Evolutionary conservation across 192 early-diverging fungal genomes (phyloP), one percentile per base, ranked within the genome.

Genomic region (Linnemannia exigua): DNA sequence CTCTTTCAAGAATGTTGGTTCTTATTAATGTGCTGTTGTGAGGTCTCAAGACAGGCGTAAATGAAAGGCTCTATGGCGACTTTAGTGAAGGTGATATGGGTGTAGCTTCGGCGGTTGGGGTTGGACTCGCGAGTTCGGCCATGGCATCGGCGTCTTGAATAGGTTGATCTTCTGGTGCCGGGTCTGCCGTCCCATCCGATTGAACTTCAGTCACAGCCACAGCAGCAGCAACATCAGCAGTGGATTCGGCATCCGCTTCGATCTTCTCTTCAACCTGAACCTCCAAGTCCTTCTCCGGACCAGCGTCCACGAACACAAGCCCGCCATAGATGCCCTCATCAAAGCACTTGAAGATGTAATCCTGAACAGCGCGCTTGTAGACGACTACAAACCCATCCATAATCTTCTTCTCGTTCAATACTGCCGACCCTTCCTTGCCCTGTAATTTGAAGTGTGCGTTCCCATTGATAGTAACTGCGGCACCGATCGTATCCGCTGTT

Each of bases 261-360:
- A n/a, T 46, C 11, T 46, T 15, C 25, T 81, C 69, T 12, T 63
- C 51, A 20, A 11, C 5, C 15, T 58, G 25, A 19, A 1, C 70
- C 2, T n/a, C 61, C 44, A 50, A 38, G 16, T 83, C 72, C 25
- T 36, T 52, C 14, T 85, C 74, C n/a, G 54, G 38, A 3, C 44
- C 52, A 36, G 46, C 36, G 58, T 78, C 71, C 4, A 79, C 69
- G 46, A 58, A 66, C 25, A 80, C 75, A 3, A 87, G 71, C 28
- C 88, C 88, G 16, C 88, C 86, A 66, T 89, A 89, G 48, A 89
- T 84, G 31, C 88, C 88, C 33, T 89, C 88, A 67, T 84, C 82
- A 66, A 84, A 89, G 70, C 88, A 89, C 25, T 80, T 86, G 25
- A 86, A 71, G 33, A 86, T 86, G n/a, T 86, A 86, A 11, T 86